A percentile compares a stretch with the other conserved stretches of the same genome.
Conservation (phyloP, 768 basidiomycete species). For the Boletus insuetus region DNA sequence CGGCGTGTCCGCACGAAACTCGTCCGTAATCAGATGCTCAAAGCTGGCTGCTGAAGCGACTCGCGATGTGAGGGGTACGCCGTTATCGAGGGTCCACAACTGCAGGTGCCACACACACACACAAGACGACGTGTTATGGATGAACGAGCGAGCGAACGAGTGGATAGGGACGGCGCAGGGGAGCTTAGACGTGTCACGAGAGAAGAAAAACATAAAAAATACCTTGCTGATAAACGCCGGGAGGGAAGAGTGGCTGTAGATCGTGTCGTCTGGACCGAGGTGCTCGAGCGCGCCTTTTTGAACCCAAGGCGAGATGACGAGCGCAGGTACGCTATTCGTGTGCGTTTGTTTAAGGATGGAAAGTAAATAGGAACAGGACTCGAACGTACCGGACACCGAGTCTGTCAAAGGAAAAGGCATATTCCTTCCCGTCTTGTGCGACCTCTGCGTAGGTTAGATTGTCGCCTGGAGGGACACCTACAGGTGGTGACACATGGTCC, state of each 20-base stretch:
- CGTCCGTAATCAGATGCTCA: conserved; percentile 24
- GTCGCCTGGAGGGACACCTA: conserved; percentile 22
- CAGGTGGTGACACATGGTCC: conserved; percentile 23
- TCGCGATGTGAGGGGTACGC: conserved; percentile 21
- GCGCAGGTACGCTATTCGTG: conserved; percentile 16
- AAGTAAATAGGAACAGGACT: neutral
- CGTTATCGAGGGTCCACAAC: conserved; percentile 27
- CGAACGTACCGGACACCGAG: conserved; percentile 22
- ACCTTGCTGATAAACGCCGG: conserved; percentile 23
- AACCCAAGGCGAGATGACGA: conserved; percentile 26
- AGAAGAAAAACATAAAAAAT: too few relatives aligned
- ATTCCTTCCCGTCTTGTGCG: conserved; percentile 16
- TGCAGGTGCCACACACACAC: neutral
- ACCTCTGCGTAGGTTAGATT: conserved; percentile 22
- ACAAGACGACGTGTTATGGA: neutral
- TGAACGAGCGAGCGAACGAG: neutral
- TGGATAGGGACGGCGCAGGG: neutral
- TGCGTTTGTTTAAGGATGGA: neutral
- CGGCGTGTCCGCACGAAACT: conserved; percentile 17
- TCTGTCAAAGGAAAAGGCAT: conserved; percentile 23
- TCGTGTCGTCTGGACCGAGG: neutral
- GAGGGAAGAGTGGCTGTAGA: conserved; percentile 25
- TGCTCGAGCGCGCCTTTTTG: conserved; percentile 18
- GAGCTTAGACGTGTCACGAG: neutral
- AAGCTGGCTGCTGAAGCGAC: conserved; percentile 20